Conservation (phyloP, 495 filamentous ascomycete species). For the Trichoderma asperelloides region DNA sequence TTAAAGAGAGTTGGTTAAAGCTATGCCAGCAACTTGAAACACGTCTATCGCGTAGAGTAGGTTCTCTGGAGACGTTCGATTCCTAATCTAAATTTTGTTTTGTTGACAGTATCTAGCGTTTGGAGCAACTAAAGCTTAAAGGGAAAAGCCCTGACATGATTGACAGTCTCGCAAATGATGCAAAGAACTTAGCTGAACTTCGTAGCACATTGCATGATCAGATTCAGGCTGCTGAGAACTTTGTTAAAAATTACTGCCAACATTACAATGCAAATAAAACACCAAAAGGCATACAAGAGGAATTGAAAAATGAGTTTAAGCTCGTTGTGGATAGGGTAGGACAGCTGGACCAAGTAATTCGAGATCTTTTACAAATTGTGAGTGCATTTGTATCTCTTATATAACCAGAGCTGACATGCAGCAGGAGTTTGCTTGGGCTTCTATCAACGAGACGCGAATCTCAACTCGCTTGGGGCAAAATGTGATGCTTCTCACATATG, state of each 20-base stretch:
- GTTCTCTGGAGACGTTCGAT: not conserved
- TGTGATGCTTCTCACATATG: not conserved
- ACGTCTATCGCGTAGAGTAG: not conserved
- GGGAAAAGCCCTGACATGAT: not conserved
- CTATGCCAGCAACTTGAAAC: not conserved
- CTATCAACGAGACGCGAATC: not conserved
- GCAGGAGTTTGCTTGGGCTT: constrained; percentile 1
- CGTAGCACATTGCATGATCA: not conserved
- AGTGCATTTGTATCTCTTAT: not conserved
- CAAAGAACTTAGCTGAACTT: not conserved
- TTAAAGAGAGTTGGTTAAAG: not conserved
- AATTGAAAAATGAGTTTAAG: not conserved
- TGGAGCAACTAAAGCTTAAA: not conserved
- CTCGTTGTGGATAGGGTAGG: not conserved
- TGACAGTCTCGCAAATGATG: not conserved
- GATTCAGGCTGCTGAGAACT: not conserved
- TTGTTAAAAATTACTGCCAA: not conserved
- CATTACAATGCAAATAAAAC: not conserved
- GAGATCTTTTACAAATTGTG: not conserved
- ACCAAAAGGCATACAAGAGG: not conserved
- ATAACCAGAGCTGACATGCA: not conserved
- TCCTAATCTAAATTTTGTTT: not conserved
- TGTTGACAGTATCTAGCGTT: not conserved
- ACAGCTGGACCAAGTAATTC: not conserved
- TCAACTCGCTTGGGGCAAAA: not conserved